These are phyloP conservation scores for Astrothelium subdiscretum DNA, from an alignment of 495 filamentous ascomycete species.

Conservation along the genomic window DNA sequence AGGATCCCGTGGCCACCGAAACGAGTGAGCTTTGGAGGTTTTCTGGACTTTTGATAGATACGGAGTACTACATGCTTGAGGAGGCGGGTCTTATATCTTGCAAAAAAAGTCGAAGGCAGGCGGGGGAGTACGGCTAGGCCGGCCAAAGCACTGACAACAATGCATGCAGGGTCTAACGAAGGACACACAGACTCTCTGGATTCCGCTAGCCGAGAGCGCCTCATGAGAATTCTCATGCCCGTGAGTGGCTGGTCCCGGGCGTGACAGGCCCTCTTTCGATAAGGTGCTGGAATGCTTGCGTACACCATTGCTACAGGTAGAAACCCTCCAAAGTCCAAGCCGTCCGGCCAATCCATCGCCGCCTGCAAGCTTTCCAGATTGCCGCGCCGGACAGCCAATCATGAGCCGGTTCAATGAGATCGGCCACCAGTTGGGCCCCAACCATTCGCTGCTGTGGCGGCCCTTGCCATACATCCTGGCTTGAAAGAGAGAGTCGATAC, in stretches of 20 bases:
- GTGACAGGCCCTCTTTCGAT: background rate
- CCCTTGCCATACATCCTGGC: background rate
- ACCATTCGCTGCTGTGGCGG: background rate
- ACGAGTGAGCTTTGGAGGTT: background rate
- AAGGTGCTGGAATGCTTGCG: background rate
- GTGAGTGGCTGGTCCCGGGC: background rate
- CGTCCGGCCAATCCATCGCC: conserved; percentile 5
- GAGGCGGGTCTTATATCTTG: too few relatives aligned
- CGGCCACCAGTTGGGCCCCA: background rate
- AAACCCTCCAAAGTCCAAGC: conserved; percentile 1
- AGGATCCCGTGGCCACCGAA: background rate
- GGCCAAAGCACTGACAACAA: background rate
- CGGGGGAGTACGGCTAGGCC: background rate
- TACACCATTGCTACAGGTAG: background rate
- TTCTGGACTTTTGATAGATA: background rate
- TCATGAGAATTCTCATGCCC: background rate
- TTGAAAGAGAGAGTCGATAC: background rate
- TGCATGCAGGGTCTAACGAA: background rate
- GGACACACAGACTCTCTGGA: background rate
- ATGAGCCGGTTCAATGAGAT: background rate
- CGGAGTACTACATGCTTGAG: too few relatives aligned
- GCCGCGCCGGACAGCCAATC: background rate
- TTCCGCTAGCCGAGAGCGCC: background rate
- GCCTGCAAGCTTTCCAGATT: background rate
- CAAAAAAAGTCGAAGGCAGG: conserved; percentile 1